Evolutionary conservation across 225 moss, liverwort and hornwort genomes (phyloP), one percentile per base, ranked within the genome.

Genomic region (Physcomitrium patens): DNA sequence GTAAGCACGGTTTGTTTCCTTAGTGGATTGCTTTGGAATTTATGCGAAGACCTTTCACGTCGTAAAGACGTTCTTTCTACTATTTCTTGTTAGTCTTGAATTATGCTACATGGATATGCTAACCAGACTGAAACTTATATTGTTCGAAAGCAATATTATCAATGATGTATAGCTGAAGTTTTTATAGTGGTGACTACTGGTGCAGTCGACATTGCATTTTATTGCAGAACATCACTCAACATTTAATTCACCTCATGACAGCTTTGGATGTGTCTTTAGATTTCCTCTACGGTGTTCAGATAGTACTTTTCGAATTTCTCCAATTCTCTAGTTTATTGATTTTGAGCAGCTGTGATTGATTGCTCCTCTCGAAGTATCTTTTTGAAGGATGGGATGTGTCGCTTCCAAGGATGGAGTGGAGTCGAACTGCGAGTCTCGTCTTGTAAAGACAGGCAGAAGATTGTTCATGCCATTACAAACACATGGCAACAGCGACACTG

Each of bases 391-490:
- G 89, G 89, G 89, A 69, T 89, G 89, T 75, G 0, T 65, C 20
- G 78, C 82, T 52, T 89, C 89, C 37, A 89, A 89, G 67, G 82
- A 82, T 81, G 81, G 67, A 45, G 20, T 68, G 75, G 77, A 67
- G 73, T 61, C 67, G 26, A 54, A 60, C 60, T 65, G 65, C 63
- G 81, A 53, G 75, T 71, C 71, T 72, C 78, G 60, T 44, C 67
- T 71, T 61, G 17, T 78, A 47, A 68, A 46, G 37, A 1, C 47
- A 58, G 75, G 68, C 42, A 78, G 76, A 58, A 77, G 76, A 67
- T 78, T 73, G 80, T 87, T 84, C 44, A 76, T 85, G 84, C 89
- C 85, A 28, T 77, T 84, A 60, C 81, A 84, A 77, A 63, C 58
- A 66, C 50, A 58, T 56, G 73, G 70, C 70, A 78, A 44, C 43